These are phyloP conservation scores for Achaetomium macrosporum DNA, from an alignment of 2,329 filamentous ascomycete species.

Conservation along the genomic window DNA sequence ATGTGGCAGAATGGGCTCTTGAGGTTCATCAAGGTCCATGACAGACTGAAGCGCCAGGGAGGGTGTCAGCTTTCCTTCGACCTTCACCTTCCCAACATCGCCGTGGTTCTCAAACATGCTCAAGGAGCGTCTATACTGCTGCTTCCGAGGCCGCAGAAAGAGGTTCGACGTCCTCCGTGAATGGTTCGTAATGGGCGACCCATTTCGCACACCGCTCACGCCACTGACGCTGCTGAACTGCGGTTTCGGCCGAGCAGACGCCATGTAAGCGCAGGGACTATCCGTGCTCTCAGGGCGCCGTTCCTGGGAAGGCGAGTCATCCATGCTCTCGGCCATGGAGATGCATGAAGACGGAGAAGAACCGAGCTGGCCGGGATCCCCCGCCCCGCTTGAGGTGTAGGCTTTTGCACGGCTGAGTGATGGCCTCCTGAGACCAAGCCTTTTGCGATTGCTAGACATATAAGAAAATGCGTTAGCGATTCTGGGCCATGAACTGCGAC, in stretches of 20 bases:
- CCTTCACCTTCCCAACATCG: conserved; percentile 78
- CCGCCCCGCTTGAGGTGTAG: conserved; percentile 55
- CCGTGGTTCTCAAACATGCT: conserved; percentile 97
- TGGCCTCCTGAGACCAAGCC: conserved; percentile 64
- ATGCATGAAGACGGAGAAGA: conserved; percentile 53
- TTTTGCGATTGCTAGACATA: conserved; percentile 50
- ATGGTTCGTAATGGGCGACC: conserved; percentile 67
- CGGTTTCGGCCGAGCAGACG: conserved; percentile 55
- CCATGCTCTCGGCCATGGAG: conserved; percentile 74
- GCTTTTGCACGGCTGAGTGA: conserved; percentile 70
- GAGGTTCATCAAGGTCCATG: conserved; percentile 75
- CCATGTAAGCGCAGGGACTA: conserved; percentile 45
- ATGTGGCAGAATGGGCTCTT: conserved; percentile 72
- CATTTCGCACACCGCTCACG: conserved; percentile 54
- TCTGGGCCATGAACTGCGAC: conserved; percentile 18
- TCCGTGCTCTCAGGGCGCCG: conserved; percentile 55
- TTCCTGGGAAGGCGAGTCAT: conserved; percentile 71
- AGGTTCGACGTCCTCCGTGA: conserved; percentile 67
- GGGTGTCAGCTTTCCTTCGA: conserved; percentile 45
- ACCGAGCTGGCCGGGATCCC: conserved; percentile 30
- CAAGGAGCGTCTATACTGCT: conserved; percentile 83
- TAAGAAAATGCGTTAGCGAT: conserved; percentile 20
- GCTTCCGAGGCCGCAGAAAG: conserved; percentile 72
- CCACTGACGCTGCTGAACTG: conserved; percentile 55
- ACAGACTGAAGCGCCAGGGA: conserved; percentile 62